phyloP scores from a whole-genome alignment of 495 filamentous ascomycete species.

The Amniculicola lignicola region DNA sequence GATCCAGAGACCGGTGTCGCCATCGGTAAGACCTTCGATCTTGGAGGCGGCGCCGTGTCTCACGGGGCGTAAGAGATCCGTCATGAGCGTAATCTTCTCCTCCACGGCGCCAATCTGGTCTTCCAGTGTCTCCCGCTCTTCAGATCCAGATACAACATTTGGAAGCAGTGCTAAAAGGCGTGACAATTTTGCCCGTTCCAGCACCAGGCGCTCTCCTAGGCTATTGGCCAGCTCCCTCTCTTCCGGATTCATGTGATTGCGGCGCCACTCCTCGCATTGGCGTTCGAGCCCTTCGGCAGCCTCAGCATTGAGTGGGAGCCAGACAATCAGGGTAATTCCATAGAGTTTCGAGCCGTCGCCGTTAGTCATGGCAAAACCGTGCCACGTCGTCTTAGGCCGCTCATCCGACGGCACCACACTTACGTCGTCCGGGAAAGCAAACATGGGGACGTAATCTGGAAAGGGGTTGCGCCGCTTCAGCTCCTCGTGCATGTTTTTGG shows the following conservation, averaged over 20 bases:
- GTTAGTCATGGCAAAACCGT: constrained; percentile 97
- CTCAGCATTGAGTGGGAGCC: constrained; percentile 78
- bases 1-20: constrained; percentile 95
- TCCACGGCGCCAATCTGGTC: constrained; percentile 94
- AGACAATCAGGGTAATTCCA: constrained; percentile 86
- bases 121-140: constrained; percentile 76
- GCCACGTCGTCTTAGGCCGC: constrained; percentile 89
- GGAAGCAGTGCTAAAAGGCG: constrained; percentile 80
- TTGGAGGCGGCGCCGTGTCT: constrained; percentile 92
- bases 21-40: constrained; percentile 93
- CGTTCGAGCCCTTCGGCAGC: constrained; percentile 87
- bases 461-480: constrained; percentile 77
- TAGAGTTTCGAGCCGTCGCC: constrained; percentile 88
- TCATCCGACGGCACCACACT: constrained; percentile 95
- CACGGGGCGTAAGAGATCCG: constrained; percentile 87
- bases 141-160: constrained; percentile 71
- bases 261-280: constrained; percentile 89
- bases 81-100: constrained; percentile 96
- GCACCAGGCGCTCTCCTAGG: constrained; percentile 84
- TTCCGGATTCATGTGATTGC: constrained; percentile 92
- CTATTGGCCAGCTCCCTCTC: constrained; percentile 92
- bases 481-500: constrained; percentile 78
- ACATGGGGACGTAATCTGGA: constrained; percentile 98
- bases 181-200: constrained; percentile 85
- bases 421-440: constrained; percentile 97